These are phyloP conservation scores for Vitis vinifera DNA, from an alignment of 164 flowering plant species.

Conservation along the genomic window ASM3070453v1 NC_081810.1:8001001-8001500, in stretches of 20 bases:
- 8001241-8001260: conserved; percentile 67
- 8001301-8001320: conserved; percentile 74
- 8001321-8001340: conserved; percentile 70
- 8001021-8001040: too few species aligned
- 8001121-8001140: too few species aligned
- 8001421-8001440: conserved; percentile 53
- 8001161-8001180: too few species aligned
- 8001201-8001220: conserved; percentile 41
- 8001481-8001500: conserved; percentile 31
- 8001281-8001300: conserved; percentile 4
- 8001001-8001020: too few species aligned
- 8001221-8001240: conserved; percentile 66
- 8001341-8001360: conserved; percentile 30
- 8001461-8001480: conserved; percentile 60
- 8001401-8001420: conserved; percentile 43
- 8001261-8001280: conserved; percentile 46
- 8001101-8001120: too few species aligned
- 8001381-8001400: conserved; percentile 86
- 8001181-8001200: too few species aligned
- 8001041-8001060: too few species aligned
- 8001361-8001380: conserved; percentile 44
- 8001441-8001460: conserved; percentile 48
- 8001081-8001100: too few species aligned
- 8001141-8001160: too few species aligned
- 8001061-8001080: too few species aligned